phyloP scores from a whole-genome alignment of 2,329 filamentous ascomycete species.

The Blumeria graminis region DNA sequence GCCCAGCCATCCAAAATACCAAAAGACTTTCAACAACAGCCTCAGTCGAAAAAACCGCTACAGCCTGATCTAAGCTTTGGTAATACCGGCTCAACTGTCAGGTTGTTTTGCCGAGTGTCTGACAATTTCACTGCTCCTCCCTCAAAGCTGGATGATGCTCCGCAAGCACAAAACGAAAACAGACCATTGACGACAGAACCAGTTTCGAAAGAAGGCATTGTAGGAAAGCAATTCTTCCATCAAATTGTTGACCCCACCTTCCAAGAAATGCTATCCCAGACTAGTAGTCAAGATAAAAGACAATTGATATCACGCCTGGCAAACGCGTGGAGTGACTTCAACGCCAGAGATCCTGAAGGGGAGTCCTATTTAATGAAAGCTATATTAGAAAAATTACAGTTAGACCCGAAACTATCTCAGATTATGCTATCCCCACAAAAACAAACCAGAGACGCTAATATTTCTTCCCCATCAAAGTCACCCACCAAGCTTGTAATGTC shows the following conservation, averaged over 20 bases:
- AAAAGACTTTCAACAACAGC: conserved; percentile 10
- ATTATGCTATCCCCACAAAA: conserved; percentile 9
- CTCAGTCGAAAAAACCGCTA: conserved; percentile 41
- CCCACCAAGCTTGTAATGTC: conserved; percentile 45
- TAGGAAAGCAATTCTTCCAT: conserved; percentile 60
- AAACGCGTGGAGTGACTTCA: conserved; percentile 64
- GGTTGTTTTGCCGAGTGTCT: conserved; percentile 75
- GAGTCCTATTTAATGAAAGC: conserved; percentile 63
- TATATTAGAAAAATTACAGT: conserved; percentile 48
- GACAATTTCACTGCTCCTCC: conserved; percentile 26
- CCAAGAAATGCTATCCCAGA: conserved; percentile 71
- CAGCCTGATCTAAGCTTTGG: conserved; percentile 83
- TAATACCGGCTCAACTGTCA: conserved; percentile 75
- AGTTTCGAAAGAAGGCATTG: conserved; percentile 53
- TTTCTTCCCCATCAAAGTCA: conserved; percentile 15
- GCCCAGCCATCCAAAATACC: conserved; percentile 12
- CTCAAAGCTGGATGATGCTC: conserved; percentile 7
- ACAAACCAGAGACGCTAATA: conserved; percentile 26
- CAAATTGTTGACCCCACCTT: conserved; percentile 65
- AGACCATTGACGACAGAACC: conserved; percentile 30
- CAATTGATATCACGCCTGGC: conserved; percentile 65
- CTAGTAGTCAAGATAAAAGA: conserved; percentile 40
- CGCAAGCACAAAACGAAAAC: conserved; percentile 33
- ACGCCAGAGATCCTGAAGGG: conserved; percentile 74
- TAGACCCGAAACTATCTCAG: conserved; percentile 37